Conservation (phyloP, 257 asterid species). For the Solanum verrucosum region DNA sequence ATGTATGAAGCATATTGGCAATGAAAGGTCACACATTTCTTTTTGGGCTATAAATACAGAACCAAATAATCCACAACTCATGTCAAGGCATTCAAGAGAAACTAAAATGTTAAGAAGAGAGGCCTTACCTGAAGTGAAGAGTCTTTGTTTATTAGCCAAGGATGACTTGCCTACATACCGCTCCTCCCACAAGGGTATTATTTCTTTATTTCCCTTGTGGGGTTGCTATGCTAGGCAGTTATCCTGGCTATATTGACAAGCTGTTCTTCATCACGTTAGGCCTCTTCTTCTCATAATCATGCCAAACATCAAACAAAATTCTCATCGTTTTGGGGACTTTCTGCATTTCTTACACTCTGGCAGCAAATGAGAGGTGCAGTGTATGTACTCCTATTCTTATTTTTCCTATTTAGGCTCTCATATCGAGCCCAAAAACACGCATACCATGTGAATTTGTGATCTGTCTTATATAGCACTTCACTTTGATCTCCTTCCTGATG, state of each 20-base stretch:
- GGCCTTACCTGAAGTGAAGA: slow-evolving; percentile 1
- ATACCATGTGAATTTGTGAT: not conserved
- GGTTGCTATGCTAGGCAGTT: not conserved
- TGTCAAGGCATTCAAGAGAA: not conserved
- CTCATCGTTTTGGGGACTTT: not conserved
- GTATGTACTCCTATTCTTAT: not conserved
- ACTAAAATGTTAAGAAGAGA: not conserved
- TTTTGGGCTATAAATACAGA: not conserved
- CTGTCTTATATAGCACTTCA: not conserved
- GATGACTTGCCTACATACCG: not conserved
- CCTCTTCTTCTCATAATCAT: not conserved
- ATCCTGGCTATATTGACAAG: not conserved
- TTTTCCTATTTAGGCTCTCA: no score
- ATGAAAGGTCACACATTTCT: not conserved
- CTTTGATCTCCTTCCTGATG: not conserved
- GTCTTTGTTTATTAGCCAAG: slow-evolving; percentile 2
- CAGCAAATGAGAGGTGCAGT: not conserved
- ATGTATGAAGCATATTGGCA: not conserved
- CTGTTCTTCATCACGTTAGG: not conserved
- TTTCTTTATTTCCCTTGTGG: not conserved
- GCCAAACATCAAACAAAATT: not conserved
- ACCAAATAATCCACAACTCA: not conserved
- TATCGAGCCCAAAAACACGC: not conserved
- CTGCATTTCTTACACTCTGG: not conserved
- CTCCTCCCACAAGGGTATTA: not conserved